Percentiles rank a stretch among this genome's conserved stretches.
phyloP scores from a whole-genome alignment of 768 basidiomycete genomes.

The Daedaleopsis nitida region DNA sequence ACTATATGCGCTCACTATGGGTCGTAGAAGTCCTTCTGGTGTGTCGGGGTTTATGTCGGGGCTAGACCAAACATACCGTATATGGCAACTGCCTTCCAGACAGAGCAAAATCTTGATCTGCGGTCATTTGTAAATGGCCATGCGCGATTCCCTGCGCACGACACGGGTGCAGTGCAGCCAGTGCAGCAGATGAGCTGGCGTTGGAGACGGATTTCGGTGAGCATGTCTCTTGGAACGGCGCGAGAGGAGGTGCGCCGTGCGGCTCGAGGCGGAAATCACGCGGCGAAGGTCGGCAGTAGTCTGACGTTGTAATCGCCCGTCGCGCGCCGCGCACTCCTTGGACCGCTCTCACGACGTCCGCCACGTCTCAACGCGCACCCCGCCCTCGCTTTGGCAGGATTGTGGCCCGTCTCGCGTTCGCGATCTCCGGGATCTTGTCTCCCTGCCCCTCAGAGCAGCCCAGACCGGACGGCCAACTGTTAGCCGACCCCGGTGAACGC shows the following conservation, averaged over 20 bases:
- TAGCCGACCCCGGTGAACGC: conserved; percentile 15
- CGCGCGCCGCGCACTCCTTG: conserved; percentile 12
- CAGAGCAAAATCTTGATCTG: neutral
- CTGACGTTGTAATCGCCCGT: conserved; percentile 17
- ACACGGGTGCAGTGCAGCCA: neutral
- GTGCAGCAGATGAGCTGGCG: neutral
- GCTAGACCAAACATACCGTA: neutral
- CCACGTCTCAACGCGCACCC: conserved; percentile 8
- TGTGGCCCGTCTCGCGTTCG: conserved; percentile 1
- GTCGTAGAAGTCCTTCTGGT: neutral
- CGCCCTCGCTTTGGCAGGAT: neutral
- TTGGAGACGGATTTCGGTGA: neutral
- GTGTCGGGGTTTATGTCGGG: neutral
- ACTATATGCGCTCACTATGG: too few relatives aligned
- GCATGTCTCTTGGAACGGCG: neutral
- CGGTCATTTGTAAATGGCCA: neutral
- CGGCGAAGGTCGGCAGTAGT: conserved; percentile 16
- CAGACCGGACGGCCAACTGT: conserved; percentile 7
- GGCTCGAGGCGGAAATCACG: conserved; percentile 11
- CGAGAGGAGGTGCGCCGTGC: neutral
- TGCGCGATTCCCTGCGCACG: neutral
- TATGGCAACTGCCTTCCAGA: neutral
- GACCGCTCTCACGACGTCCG: conserved; percentile 18
- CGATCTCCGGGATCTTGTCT: conserved; percentile 1
- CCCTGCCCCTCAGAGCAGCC: conserved; percentile 3